These are phyloP conservation scores for Adansonia gregorii DNA, from an alignment of 441 rosid species.

Conservation along the genomic window DNA sequence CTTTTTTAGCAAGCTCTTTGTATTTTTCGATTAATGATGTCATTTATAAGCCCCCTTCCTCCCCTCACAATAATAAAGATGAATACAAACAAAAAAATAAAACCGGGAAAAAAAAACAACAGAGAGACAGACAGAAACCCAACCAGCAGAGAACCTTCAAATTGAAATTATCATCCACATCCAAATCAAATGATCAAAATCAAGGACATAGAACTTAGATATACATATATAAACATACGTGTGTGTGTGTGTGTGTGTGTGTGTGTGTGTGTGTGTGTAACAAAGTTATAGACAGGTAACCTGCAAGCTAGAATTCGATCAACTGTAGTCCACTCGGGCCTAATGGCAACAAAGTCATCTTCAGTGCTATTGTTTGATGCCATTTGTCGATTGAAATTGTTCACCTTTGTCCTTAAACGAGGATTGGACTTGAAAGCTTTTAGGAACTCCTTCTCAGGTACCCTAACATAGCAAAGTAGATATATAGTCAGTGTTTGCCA, in stretches of 20 bases:
- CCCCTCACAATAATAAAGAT: neutral
- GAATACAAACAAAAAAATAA: neutral
- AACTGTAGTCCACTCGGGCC: conserved; percentile 99
- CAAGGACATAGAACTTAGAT: neutral
- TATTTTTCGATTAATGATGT: neutral
- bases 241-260: neutral
- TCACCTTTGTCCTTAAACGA: conserved; percentile 87
- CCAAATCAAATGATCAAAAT: conserved; percentile 9
- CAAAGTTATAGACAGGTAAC: conserved; percentile 44
- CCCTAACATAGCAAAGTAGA: conserved; percentile 53
- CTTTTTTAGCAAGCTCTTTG: neutral
- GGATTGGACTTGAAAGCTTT: conserved; percentile 95
- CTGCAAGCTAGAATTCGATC: conserved; percentile 97
- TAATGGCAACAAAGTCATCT: conserved; percentile 85
- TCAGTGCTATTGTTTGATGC: conserved; percentile 65
- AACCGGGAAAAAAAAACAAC: neutral
- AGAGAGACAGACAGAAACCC: neutral
- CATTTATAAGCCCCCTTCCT: neutral
- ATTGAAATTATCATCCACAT: conserved; percentile 7
- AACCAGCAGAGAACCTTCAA: neutral
- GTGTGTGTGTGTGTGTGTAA: neutral
- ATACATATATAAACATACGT: neutral
- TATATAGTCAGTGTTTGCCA: conserved; percentile 7
- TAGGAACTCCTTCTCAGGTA: conserved; percentile 88
- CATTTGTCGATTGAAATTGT: conserved; percentile 88